Conservation (phyloP, 2,329 filamentous ascomycete genomes). For the Alternaria sp. region DNA sequence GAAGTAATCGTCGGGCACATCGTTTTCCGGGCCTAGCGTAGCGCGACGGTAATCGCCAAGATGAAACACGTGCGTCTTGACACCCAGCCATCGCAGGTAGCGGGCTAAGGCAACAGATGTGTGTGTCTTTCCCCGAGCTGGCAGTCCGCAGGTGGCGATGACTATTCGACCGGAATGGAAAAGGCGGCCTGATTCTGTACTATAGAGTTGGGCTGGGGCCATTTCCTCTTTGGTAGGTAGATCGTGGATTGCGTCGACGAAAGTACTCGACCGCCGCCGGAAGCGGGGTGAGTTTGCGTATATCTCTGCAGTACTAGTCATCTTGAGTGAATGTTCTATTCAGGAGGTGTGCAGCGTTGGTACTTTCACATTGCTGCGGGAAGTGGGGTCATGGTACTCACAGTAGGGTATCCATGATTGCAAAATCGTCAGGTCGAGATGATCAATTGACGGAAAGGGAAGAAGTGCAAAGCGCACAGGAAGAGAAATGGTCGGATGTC, state of each 20-base stretch:
- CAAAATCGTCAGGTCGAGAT: constrained; percentile 16
- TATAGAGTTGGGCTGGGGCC: constrained; percentile 96
- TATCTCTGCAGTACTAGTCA: constrained; percentile 81
- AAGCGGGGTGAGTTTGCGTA: constrained; percentile 90
- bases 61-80: constrained; percentile 98
- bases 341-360: constrained; percentile 3
- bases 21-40: constrained; percentile 81
- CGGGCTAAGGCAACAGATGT: constrained; percentile 94
- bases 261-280: constrained; percentile 91
- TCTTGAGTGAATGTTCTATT: constrained; percentile 26
- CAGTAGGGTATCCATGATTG: constrained; percentile 68
- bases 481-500: constrained; percentile 10
- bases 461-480: constrained; percentile 13
- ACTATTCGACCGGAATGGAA: constrained; percentile 98
- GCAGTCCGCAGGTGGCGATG: constrained; percentile 94
- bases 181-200: constrained; percentile 93
- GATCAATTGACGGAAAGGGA: constrained; percentile 11
- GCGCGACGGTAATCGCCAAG: constrained; percentile 94
- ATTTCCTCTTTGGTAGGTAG: constrained; percentile 81
- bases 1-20: constrained; percentile 97
- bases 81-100: constrained; percentile 95
- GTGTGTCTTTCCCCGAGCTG: constrained; percentile 96
- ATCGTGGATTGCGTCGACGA: constrained; percentile 97
- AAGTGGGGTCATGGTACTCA: constrained; percentile 54
- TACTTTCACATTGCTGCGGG: constrained; percentile 18